These are phyloP conservation scores for Quercus gilva DNA, from an alignment of 306 rosid genomes.

Conservation along the genomic window DNA sequence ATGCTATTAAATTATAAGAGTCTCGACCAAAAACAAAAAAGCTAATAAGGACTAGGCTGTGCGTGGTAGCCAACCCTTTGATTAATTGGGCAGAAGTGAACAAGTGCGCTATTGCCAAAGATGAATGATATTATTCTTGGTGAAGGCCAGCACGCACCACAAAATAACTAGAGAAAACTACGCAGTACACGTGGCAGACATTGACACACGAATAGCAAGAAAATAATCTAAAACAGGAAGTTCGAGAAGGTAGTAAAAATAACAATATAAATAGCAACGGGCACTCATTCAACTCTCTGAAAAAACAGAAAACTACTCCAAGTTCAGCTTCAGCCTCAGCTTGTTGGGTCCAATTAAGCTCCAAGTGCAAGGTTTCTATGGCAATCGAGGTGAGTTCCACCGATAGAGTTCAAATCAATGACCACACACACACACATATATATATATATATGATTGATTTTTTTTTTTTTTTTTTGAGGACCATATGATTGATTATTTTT, in stretches of 20 bases:
- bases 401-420: background rate
- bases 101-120: background rate
- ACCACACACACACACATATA: background rate
- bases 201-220: background rate
- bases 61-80: too few species aligned
- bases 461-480: too few species aligned
- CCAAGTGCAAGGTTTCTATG: constrained; percentile 27
- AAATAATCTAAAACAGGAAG: background rate
- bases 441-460: background rate
- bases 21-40: too few species aligned
- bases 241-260: background rate
- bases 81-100: too few species aligned
- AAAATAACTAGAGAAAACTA: background rate
- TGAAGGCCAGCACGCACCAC: constrained; percentile 12
- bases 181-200: constrained; percentile 13
- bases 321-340: background rate
- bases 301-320: background rate
- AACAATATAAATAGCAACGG: background rate
- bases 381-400: constrained; percentile 58
- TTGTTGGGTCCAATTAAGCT: background rate
- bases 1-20: too few species aligned
- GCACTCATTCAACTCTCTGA: background rate
- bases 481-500: background rate
- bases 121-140: background rate
- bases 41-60: too few species aligned